A percentile compares a stretch with the other conserved stretches of the same genome.
phyloP scores from a whole-genome alignment of 345 rosid species.

The Kandelia obovata region DNA sequence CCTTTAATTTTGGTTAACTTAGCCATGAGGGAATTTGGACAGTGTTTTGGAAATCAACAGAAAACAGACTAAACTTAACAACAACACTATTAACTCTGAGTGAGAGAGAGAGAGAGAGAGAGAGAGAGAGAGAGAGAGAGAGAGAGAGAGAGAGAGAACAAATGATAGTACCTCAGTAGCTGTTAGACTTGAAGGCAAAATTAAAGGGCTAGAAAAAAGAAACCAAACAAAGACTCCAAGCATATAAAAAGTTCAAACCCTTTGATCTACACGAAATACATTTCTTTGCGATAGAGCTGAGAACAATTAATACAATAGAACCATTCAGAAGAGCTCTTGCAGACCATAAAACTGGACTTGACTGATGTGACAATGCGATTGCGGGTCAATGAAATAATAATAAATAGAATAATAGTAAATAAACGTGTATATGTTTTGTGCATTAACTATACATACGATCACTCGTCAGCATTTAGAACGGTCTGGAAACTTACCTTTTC shows the following conservation, averaged over 20 bases:
- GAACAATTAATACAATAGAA: background rate
- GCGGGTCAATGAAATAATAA: background rate
- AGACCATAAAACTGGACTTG: background rate
- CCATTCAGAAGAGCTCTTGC: background rate
- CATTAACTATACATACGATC: too few relatives aligned
- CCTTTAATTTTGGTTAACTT: too few relatives aligned
- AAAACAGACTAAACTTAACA: too few relatives aligned
- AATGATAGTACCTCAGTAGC: background rate
- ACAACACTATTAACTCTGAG: too few relatives aligned
- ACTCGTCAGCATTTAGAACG: background rate
- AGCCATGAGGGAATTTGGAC: too few relatives aligned
- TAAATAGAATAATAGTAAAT: constrained; percentile 2
- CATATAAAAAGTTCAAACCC: background rate
- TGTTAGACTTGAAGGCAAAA: background rate
- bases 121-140: too few relatives aligned
- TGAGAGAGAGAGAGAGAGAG: too few relatives aligned
- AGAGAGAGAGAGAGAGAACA: too few relatives aligned
- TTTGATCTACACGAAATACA: background rate
- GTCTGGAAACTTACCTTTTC: constrained; percentile 37
- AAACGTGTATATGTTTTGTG: background rate
- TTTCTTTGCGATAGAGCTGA: background rate
- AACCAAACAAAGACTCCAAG: background rate
- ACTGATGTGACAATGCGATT: background rate
- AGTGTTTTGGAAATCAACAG: too few relatives aligned
- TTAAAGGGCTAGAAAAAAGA: background rate